Percentiles rank a stretch among this genome's conserved stretches.
Conservation (phyloP, 306 rosid species). For the Argentina anserina region DNA sequence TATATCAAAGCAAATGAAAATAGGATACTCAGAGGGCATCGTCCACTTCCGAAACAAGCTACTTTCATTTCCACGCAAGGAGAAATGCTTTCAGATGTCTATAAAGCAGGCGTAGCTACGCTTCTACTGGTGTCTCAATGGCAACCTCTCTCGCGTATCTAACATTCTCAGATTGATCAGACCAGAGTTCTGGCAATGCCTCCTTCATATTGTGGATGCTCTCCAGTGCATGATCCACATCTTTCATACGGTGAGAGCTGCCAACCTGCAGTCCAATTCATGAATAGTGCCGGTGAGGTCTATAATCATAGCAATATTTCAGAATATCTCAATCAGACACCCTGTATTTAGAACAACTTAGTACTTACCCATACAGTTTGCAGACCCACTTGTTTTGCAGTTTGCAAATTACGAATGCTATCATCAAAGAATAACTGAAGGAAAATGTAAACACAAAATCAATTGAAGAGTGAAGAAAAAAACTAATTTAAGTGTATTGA, state of each 20-base stretch:
- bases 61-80: not conserved
- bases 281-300: not conserved
- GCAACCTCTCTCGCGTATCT: constrained; percentile 40
- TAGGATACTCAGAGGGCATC: not conserved
- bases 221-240: constrained; percentile 74
- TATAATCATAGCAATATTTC: not conserved
- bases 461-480: not conserved
- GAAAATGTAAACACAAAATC: not conserved
- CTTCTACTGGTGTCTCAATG: constrained; percentile 66
- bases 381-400: constrained; percentile 60
- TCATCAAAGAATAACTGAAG: constrained; percentile 83
- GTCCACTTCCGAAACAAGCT: not conserved
- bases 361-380: constrained; percentile 72
- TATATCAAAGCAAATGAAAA: not conserved
- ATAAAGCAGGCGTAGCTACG: constrained; percentile 32
- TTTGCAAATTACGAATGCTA: constrained; percentile 54
- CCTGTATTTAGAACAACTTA: constrained; percentile 29
- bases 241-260: constrained; percentile 37
- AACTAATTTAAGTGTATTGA: not conserved
- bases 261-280: constrained; percentile 54
- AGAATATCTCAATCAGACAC: not conserved
- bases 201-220: constrained; percentile 85
- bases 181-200: constrained; percentile 92
- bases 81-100: not conserved
- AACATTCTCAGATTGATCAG: constrained; percentile 37